These are phyloP conservation scores for Phytophthora lateralis DNA, from an alignment of 352 stramenopile genomes.

Conservation along the genomic window DNA sequence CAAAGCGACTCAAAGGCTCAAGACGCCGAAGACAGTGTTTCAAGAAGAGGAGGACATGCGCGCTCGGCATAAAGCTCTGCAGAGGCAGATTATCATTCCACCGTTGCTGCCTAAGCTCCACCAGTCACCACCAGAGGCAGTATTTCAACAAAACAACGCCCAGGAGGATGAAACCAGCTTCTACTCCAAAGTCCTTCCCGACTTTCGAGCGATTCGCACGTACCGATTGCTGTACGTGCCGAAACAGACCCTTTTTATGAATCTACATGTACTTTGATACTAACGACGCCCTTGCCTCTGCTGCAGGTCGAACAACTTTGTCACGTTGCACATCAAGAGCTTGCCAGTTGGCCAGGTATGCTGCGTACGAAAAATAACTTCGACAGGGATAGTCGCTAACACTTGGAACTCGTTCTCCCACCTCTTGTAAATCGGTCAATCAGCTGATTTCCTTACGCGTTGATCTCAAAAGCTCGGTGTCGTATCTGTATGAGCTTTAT, in stretches of 20 bases:
- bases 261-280: background rate
- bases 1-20: constrained; percentile 49
- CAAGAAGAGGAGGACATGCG: constrained; percentile 52
- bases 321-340: constrained; percentile 77
- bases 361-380: background rate
- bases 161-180: constrained; percentile 39
- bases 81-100: constrained; percentile 56
- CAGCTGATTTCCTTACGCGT: constrained; percentile 67
- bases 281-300: background rate
- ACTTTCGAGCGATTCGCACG: constrained; percentile 59
- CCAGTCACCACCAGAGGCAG: background rate
- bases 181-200: constrained; percentile 56
- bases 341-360: constrained; percentile 76
- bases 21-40: constrained; percentile 56
- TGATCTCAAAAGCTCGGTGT: constrained; percentile 53
- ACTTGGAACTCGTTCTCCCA: background rate
- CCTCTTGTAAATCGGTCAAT: background rate
- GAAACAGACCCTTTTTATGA: background rate
- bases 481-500: constrained; percentile 83
- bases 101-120: constrained; percentile 25
- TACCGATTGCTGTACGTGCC: constrained; percentile 58
- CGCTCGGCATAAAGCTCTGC: constrained; percentile 49
- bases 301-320: constrained; percentile 54
- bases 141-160: background rate
- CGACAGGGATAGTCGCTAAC: background rate